Evolutionary conservation across 805 yeast genomes (phyloP).

Genomic region (Suhomyces prunicola): DNA sequence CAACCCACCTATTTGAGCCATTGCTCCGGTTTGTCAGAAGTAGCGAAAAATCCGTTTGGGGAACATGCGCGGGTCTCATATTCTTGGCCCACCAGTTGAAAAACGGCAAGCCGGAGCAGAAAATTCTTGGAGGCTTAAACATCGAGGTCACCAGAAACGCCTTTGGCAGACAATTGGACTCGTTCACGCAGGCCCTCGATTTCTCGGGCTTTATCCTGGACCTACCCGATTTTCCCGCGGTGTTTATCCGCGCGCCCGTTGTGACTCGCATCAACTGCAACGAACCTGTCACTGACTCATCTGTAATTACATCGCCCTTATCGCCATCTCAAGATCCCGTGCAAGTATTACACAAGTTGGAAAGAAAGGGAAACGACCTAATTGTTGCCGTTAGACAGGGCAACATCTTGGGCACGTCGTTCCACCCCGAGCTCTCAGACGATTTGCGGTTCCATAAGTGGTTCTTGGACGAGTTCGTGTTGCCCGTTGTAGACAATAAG

Average conservation of each 20-base stretch:
- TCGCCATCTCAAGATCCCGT: slow-evolving; percentile 31
- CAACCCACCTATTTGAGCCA: slow-evolving; percentile 56
- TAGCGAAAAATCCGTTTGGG: slow-evolving; percentile 62
- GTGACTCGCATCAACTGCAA: slow-evolving; percentile 32
- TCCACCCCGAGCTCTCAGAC: slow-evolving; percentile 67
- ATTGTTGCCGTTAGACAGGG: slow-evolving; percentile 77
- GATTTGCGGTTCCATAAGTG: slow-evolving; percentile 66
- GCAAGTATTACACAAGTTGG: slow-evolving; percentile 40
- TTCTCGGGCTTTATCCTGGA: slow-evolving; percentile 42
- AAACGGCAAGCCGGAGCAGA: slow-evolving; percentile 53
- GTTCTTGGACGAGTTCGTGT: slow-evolving; percentile 61
- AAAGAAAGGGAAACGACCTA: slow-evolving; percentile 19
- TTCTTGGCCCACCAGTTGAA: slow-evolving; percentile 54
- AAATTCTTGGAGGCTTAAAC: slow-evolving; percentile 60
- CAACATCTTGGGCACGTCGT: slow-evolving; percentile 65
- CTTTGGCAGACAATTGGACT: slow-evolving; percentile 73
- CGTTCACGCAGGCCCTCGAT: slow-evolving; percentile 51
- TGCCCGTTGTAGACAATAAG: background rate
- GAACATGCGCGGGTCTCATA: slow-evolving; percentile 83
- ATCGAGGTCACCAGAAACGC: slow-evolving; percentile 68
- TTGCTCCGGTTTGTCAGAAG: slow-evolving; percentile 49
- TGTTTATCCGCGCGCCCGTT: slow-evolving; percentile 78
- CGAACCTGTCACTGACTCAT: slow-evolving; percentile 2
- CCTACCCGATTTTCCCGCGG: slow-evolving; percentile 38
- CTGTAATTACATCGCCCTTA: slow-evolving; percentile 13